Evolutionary conservation across 148 eudicot genomes (phyloP).

Genomic region (Beta vulgaris): DNA sequence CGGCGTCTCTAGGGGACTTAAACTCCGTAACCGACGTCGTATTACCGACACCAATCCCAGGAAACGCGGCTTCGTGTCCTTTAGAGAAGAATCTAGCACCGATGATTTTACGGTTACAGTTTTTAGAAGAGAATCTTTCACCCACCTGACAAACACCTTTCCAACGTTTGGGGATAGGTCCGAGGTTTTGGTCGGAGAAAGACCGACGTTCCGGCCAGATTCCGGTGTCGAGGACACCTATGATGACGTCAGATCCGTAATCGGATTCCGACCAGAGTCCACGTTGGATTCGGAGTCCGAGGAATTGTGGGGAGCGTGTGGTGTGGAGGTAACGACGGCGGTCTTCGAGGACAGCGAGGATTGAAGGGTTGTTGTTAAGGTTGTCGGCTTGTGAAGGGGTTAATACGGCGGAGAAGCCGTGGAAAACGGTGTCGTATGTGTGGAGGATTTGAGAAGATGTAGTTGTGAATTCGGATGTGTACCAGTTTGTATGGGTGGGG

Average conservation of each 20-base stretch:
- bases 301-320: slow-evolving; percentile 92
- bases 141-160: slow-evolving; percentile 72
- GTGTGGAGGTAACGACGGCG: slow-evolving; percentile 72
- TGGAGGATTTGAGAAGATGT: slow-evolving; percentile 56
- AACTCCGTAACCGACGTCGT: slow-evolving; percentile 38
- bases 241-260: slow-evolving; percentile 83
- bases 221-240: slow-evolving; percentile 86
- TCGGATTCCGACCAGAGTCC: slow-evolving; percentile 98
- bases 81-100: slow-evolving; percentile 81
- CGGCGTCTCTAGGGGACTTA: slow-evolving; percentile 77
- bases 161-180: slow-evolving; percentile 76
- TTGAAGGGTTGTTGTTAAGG: slow-evolving; percentile 51
- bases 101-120: slow-evolving; percentile 70
- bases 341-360: slow-evolving; percentile 75
- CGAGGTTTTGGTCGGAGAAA: slow-evolving; percentile 75
- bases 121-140: slow-evolving; percentile 32
- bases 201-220: slow-evolving; percentile 85
- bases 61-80: slow-evolving; percentile 67
- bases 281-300: slow-evolving; percentile 70
- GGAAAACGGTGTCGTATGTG: slow-evolving; percentile 78
- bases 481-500: slow-evolving; percentile 78
- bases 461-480: slow-evolving; percentile 56
- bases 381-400: slow-evolving; percentile 43
- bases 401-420: slow-evolving; percentile 78
- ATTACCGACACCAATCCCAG: slow-evolving; percentile 29